Evolutionary conservation across 2,329 filamentous ascomycete genomes (phyloP), one percentile per base, ranked within the genome.

Genomic region (Xylaria sp.): DNA sequence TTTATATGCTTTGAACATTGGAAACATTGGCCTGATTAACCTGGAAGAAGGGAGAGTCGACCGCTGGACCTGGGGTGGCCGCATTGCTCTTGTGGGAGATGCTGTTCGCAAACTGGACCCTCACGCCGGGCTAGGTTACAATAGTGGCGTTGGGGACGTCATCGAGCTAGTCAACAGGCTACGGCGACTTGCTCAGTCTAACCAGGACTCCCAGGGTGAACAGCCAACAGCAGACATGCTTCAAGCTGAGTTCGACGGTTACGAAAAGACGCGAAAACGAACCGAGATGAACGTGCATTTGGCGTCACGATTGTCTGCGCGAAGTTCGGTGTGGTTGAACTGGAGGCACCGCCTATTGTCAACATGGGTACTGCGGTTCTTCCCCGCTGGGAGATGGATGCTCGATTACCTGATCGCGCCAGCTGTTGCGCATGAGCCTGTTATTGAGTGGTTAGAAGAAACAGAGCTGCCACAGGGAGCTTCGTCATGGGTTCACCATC

Each of bases 91-190:
- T 3, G 76, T 75, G 21, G 79, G 79, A 4, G 79, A 81, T 61
- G 74, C 79, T 16, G 75, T 75, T 8, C 78, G 79, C 54, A 80
- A 80, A 58, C 69, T 79, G 35, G 78, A 78, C 2, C 76, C 78
- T 1, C 76, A 78, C 48, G 71, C 75, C 4, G 78, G 77, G 3
- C 72, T 77, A 5, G 77, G 78, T 3, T 75, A 76, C 35, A 80
- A 80, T 63, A 75, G 75, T 61, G 78, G 75, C 8, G 68, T 78
- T 1, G 68, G 72, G 47, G 75, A 77, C 48, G 66, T 73, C 12
- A 71, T 75, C 10, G 71, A 71, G 5, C 71, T 78, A 1, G 71
- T 63, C 13, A 78, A 78, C 59, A 66, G 73, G 37, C 71, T 79
- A 10, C 68, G 71, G 60, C 54, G 61, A 16, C 60, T 73, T n/a